Conservation (phyloP, 768 basidiomycete species). For the Hortiboletus flavorubellus region DNA sequence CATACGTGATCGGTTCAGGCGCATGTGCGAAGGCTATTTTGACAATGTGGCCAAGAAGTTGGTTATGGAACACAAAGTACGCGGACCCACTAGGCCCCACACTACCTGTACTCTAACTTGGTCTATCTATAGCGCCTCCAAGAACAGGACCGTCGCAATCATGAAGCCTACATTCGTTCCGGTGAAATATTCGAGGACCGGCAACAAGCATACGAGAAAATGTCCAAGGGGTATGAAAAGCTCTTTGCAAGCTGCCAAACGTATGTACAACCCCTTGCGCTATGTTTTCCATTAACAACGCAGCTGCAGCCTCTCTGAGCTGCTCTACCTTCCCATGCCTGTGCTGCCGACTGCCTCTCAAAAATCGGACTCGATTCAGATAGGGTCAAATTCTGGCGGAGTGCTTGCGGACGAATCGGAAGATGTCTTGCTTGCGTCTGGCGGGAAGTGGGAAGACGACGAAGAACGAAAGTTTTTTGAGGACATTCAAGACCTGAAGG, state of each 20-base stretch:
- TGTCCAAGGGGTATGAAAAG: conserved; percentile 95
- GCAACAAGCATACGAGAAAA: conserved; percentile 98
- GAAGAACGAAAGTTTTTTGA: conserved; percentile 94
- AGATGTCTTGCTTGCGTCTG: conserved; percentile 43
- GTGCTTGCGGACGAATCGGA: conserved; percentile 54
- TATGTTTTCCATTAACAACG: conserved; percentile 8
- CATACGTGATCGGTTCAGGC: conserved; percentile 82
- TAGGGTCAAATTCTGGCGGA: conserved; percentile 50
- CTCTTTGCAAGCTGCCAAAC: conserved; percentile 84
- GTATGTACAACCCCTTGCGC: conserved; percentile 41
- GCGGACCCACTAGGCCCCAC: conserved; percentile 14
- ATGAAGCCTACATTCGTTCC: conserved; percentile 98
- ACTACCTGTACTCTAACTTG: not conserved
- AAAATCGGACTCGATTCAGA: conserved; percentile 78
- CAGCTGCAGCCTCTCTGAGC: conserved; percentile 72
- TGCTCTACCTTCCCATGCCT: conserved; percentile 82
- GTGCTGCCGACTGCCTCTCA: conserved; percentile 78
- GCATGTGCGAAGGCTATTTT: conserved; percentile 92
- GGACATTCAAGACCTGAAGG: conserved; percentile 85
- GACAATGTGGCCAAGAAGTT: conserved; percentile 90
- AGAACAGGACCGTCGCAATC: conserved; percentile 95
- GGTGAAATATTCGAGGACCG: conserved; percentile 99
- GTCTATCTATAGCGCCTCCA: conserved; percentile 67
- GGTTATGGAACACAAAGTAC: conserved; percentile 84
- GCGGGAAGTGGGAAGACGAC: conserved; percentile 97